phyloP scores from a whole-genome alignment of 2,329 filamentous ascomycete species.

The Neonectria ditissima region DNA sequence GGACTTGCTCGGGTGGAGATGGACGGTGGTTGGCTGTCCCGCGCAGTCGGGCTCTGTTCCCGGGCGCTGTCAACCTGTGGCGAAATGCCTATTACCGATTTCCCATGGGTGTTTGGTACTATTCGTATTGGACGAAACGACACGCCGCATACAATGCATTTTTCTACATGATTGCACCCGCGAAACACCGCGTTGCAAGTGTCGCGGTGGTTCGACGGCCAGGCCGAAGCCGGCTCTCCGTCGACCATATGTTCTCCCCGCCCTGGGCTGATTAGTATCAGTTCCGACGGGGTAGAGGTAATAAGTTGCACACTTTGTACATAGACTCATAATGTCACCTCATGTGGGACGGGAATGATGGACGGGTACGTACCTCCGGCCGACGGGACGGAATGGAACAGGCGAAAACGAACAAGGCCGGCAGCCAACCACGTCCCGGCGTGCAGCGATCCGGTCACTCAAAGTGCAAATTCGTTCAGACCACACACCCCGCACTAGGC shows the following conservation, averaged over 20 bases:
- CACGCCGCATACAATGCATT: background rate
- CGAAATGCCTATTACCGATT: background rate
- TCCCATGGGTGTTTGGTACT: background rate
- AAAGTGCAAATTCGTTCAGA: conserved; percentile 7
- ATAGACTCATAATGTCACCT: too few relatives aligned
- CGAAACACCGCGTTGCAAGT: background rate
- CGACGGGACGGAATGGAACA: background rate
- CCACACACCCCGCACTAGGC: conserved; percentile 47
- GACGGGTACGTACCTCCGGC: background rate
- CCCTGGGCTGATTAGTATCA: background rate
- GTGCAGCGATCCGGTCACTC: background rate
- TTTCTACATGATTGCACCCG: background rate
- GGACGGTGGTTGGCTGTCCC: background rate
- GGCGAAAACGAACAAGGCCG: background rate
- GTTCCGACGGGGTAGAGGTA: background rate
- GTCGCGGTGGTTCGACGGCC: background rate
- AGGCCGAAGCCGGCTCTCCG: background rate
- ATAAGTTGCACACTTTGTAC: too few relatives aligned
- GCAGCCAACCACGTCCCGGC: conserved; percentile 7
- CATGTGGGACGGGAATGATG: too few relatives aligned
- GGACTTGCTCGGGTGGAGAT: too few relatives aligned
- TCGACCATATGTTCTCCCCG: background rate
- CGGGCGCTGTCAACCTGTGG: background rate
- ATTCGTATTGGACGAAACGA: background rate
- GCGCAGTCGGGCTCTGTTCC: background rate